Evolutionary conservation across 768 basidiomycete genomes (phyloP).

Genomic region (Macrolepiota fuliginosa): DNA sequence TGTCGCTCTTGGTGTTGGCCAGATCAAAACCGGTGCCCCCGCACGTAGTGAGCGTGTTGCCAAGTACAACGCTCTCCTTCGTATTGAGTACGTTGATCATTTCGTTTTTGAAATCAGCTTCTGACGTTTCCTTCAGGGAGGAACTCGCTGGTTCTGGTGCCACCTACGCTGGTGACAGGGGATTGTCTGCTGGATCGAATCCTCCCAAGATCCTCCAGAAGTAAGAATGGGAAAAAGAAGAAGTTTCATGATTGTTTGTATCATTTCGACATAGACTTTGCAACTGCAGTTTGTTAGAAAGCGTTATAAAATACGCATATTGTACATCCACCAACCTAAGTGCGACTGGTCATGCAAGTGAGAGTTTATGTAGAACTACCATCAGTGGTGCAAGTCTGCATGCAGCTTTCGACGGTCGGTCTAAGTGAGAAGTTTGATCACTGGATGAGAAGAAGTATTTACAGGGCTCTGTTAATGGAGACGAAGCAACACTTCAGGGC

Average conservation of each 20-base stretch:
- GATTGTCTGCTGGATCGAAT: constrained; percentile 74
- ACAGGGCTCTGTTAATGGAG: background rate
- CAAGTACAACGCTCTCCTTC: constrained; percentile 88
- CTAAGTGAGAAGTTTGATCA: background rate
- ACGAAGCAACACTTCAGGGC: background rate
- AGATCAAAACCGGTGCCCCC: constrained; percentile 99
- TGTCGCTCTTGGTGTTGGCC: constrained; percentile 88
- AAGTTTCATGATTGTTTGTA: background rate
- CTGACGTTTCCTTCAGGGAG: constrained; percentile 19
- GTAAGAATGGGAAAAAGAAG: constrained; percentile 26
- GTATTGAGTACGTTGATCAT: constrained; percentile 68
- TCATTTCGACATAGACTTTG: background rate
- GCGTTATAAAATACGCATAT: background rate
- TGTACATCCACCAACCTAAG: background rate
- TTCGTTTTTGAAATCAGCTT: background rate
- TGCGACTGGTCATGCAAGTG: background rate
- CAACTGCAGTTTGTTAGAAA: background rate
- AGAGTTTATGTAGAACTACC: background rate
- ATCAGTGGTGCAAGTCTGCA: background rate
- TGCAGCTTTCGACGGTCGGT: background rate
- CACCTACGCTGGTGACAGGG: constrained; percentile 74
- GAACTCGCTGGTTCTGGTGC: constrained; percentile 66
- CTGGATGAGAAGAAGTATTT: background rate
- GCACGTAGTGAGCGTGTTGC: constrained; percentile 95
- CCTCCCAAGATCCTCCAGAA: constrained; percentile 73